These are phyloP conservation scores for Lachnellula suecica DNA, from an alignment of 2,329 filamentous ascomycete genomes.

Conservation along the genomic window DNA sequence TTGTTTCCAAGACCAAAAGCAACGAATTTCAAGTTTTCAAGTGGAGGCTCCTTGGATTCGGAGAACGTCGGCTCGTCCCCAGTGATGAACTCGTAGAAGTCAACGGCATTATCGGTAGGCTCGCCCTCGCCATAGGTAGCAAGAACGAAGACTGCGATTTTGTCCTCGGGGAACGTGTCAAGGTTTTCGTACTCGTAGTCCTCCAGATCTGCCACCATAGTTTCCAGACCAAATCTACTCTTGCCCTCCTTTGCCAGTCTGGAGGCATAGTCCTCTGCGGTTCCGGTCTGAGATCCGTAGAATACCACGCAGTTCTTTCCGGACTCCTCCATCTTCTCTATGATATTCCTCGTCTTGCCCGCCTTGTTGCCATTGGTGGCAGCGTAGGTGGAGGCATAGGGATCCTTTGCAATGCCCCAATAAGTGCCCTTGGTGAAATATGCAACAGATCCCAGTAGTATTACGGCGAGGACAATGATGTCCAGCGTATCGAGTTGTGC, in stretches of 20 bases:
- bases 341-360: slow-evolving; percentile 84
- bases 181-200: slow-evolving; percentile 97
- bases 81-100: slow-evolving; percentile 96
- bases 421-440: slow-evolving; percentile 98
- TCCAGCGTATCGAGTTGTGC: slow-evolving; percentile 95
- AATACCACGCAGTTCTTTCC: slow-evolving; percentile 98
- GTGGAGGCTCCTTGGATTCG: slow-evolving; percentile 68
- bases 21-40: slow-evolving; percentile 86
- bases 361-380: slow-evolving; percentile 70
- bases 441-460: slow-evolving; percentile 83
- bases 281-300: slow-evolving; percentile 97
- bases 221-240: slow-evolving; percentile 92
- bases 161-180: slow-evolving; percentile 84
- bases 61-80: slow-evolving; percentile 81
- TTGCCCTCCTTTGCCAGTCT: slow-evolving; percentile 96
- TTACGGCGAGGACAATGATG: slow-evolving; percentile 81
- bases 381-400: slow-evolving; percentile 76
- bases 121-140: slow-evolving; percentile 98
- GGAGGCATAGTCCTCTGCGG: slow-evolving; percentile 96
- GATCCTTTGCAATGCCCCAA: slow-evolving; percentile 87
- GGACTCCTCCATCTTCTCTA: slow-evolving; percentile 94
- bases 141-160: slow-evolving; percentile 90
- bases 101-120: slow-evolving; percentile 96
- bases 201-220: slow-evolving; percentile 96
- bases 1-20: slow-evolving; percentile 97